A percentile compares a stretch with the other conserved stretches of the same genome.
These are phyloP conservation scores for Ambrosia hybrid DNA, from an alignment of 140 eudicot species.

Conservation along the genomic window DNA sequence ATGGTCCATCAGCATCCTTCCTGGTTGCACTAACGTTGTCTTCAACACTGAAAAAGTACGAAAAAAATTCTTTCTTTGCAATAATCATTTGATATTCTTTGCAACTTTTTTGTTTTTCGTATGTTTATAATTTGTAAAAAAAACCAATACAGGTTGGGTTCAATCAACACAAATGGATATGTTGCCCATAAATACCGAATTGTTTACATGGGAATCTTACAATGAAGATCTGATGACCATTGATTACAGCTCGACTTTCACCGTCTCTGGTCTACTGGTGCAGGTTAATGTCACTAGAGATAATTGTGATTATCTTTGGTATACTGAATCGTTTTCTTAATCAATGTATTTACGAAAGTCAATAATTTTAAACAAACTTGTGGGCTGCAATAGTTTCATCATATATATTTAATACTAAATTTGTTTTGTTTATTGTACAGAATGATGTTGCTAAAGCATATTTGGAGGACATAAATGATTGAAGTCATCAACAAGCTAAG, in stretches of 20 bases:
- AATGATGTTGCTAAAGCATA: too few species aligned
- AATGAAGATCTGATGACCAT: conserved; percentile 68
- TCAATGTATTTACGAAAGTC: too few species aligned
- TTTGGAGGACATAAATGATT: too few species aligned
- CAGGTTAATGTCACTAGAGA: conserved; percentile 94
- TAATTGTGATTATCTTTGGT: conserved; percentile 90
- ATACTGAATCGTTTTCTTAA: conserved; percentile 7
- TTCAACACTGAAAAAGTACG: too few species aligned
- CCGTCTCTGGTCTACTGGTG: conserved; percentile 72
- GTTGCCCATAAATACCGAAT: conserved; percentile 56
- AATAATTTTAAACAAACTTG: too few species aligned
- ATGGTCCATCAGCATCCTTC: too few species aligned
- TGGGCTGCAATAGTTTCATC: too few species aligned
- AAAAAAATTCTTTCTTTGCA: too few species aligned
- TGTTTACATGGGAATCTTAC: conserved; percentile 82
- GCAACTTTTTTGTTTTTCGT: neutral
- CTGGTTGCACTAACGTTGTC: too few species aligned
- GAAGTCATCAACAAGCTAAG: too few species aligned
- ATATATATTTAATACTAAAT: too few species aligned
- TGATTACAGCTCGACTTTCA: conserved; percentile 64
- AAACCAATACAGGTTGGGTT: conserved; percentile 62
- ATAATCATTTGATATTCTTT: neutral
- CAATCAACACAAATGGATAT: conserved; percentile 89
- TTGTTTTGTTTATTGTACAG: too few species aligned
- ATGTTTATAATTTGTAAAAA: neutral